Base-by-base conservation (phyloP, 306 rosid species). In the Chamaecrista fasciculata region DNA sequence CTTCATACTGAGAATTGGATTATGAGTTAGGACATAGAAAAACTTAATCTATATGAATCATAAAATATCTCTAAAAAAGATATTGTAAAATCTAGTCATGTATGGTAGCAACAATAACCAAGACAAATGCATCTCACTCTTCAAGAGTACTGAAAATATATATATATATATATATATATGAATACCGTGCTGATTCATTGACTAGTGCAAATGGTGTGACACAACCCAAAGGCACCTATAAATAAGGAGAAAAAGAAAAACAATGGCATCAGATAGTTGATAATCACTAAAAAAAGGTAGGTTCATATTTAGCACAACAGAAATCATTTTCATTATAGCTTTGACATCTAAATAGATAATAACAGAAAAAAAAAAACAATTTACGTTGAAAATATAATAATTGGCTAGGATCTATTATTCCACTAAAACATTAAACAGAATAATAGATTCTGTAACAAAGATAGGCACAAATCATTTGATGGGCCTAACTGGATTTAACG, bases 191-290 rank as follows among this genome's bases (percentile, higher is more conserved):
- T 67, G 99, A 87, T 80, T 89, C 90, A 78, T 95, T 91, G 72
- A 89, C 82, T 73, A 95, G 67, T 4, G 96, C 94, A 81, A 95
- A 85, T 6, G 99, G 99, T 67, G 96, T 95, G 64, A 95, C 96
- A 46, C 86, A 85, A 56, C 99, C 96, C 82, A 87, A 51, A 33
- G 99, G 80, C 58, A 95, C 96, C 99, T 91, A 70, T 61, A 67
- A 43, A 29, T 24, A 64, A 65, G 31, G 71, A 69, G 62, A 74
- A 51, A 62, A 58, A 37, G 71, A 73, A 66, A 78, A 56, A 66
- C 42, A 79, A 72, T 12, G 42, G 11, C 57, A 60, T 70, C 40
- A 80, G 66, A 51, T 40, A 25, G 34, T 20, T 40, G 44, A 49
- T 43, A 28, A 53, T 24, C 59, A 3, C 37, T 58, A 18, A 48